A percentile compares a stretch with the other conserved stretches of the same genome.
Evolutionary conservation across 352 stramenopile genomes (phyloP).

Genomic region (Lagenidium sp.): DNA sequence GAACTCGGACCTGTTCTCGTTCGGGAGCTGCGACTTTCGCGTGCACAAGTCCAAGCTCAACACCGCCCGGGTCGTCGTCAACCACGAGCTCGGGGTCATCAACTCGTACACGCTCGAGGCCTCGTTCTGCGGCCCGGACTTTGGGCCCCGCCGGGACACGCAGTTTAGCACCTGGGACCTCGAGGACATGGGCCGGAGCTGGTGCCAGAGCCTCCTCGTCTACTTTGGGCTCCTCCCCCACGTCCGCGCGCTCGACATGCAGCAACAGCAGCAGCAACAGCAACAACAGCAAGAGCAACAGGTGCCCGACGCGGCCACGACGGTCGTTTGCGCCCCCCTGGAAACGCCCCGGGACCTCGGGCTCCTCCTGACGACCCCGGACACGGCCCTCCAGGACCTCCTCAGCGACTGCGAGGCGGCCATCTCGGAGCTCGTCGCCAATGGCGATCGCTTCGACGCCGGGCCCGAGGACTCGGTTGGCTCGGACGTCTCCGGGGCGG

Average conservation of each 20-base stretch:
- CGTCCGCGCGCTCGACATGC: conserved; percentile 28
- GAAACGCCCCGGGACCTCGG: background rate
- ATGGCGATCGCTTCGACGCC: conserved; percentile 11
- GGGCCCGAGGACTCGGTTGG: conserved; percentile 15
- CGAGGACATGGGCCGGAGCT: conserved; percentile 61
- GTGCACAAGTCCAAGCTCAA: conserved; percentile 86
- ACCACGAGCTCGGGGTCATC: conserved; percentile 76
- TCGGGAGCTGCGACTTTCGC: conserved; percentile 84
- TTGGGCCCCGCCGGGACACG: conserved; percentile 51
- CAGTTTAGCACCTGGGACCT: conserved; percentile 72
- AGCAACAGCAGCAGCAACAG: conserved; percentile 3
- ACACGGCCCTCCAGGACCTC: conserved; percentile 18
- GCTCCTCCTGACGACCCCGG: no score
- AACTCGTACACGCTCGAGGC: conserved; percentile 89
- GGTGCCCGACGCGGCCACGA: background rate
- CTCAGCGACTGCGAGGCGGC: conserved; percentile 54
- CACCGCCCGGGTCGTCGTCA: conserved; percentile 86
- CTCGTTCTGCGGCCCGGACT: conserved; percentile 83
- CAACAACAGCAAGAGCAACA: background rate
- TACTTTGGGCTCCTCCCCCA: conserved; percentile 56
- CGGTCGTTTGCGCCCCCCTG: background rate
- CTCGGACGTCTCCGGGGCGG: conserved; percentile 56
- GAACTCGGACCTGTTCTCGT: conserved; percentile 64
- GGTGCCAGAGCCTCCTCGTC: conserved; percentile 67
- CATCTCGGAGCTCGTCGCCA: conserved; percentile 40